Conservation (phyloP, 2,329 filamentous ascomycete genomes). For the Pseudonectria buxi region DNA sequence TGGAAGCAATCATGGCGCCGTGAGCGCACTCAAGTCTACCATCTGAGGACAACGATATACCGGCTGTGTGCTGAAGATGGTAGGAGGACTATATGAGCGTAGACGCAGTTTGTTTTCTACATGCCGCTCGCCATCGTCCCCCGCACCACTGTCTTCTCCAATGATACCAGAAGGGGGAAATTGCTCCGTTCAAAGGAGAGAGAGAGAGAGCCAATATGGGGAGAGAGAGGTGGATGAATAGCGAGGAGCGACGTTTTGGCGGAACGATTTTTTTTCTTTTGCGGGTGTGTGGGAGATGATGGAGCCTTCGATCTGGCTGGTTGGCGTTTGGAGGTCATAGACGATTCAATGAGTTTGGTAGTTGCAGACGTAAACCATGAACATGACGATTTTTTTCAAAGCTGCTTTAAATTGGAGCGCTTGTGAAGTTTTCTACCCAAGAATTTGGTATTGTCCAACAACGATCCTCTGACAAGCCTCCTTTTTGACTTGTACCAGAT, state of each 20-base stretch:
- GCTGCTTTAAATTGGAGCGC: neutral
- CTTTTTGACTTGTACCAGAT: no score
- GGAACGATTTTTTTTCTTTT: constrained; percentile 14
- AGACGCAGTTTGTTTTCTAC: constrained; percentile 8
- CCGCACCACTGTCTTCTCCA: constrained; percentile 18
- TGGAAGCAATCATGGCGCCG: constrained; percentile 13
- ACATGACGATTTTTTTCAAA: constrained; percentile 22
- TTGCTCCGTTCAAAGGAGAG: constrained; percentile 6
- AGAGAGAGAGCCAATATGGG: constrained; percentile 7
- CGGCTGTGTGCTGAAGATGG: constrained; percentile 2
- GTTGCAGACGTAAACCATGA: constrained; percentile 27
- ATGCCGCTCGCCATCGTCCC: constrained; percentile 5
- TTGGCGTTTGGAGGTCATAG: constrained; percentile 34
- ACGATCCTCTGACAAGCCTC: constrained; percentile 1
- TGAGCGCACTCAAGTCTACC: constrained; percentile 11
- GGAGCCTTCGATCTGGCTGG: constrained; percentile 28
- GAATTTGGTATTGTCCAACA: constrained; percentile 1
- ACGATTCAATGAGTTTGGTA: constrained; percentile 32
- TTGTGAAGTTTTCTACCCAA: constrained; percentile 5
- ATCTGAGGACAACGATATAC: constrained; percentile 4
- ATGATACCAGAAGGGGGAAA: constrained; percentile 21
- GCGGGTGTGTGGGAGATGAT: constrained; percentile 6
- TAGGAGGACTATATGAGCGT: constrained; percentile 14
- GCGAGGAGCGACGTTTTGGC: constrained; percentile 12
- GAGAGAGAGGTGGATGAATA: constrained; percentile 6